Base-by-base conservation (phyloP, 1,284 basidiomycete species). In the Heliocybe sulcata region DNA sequence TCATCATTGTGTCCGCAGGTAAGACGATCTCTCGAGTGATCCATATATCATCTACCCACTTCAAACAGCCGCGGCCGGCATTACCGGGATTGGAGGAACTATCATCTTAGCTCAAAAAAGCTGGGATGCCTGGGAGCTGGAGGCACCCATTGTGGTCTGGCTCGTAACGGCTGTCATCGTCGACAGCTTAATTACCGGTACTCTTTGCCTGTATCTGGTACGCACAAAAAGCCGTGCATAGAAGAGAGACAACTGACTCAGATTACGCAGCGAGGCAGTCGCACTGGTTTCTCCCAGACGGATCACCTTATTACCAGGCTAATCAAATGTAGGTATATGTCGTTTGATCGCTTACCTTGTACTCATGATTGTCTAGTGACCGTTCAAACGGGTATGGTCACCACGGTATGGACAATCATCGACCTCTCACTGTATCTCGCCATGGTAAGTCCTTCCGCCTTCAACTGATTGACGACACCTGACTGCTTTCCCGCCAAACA, bases 311-410 rank as follows among this genome's bases (percentile, higher is more conserved):
- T 49, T 16, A 26, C 47, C 22, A 49, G 22, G 22, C 6, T 49
- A 8, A 49, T 49, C 27, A 25, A n/a, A 49, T 26, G 47, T 49
- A n/a, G 4, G 47, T 49, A 6, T 45, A 45, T 45, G 6, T 20
- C 16, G 6, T 25, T 16, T 45, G 6, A 10, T 45, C 16, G 23
- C 27, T 8, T 4, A 49, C 25, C 27, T 25, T 25, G 8, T 8
- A 25, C 42, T n/a, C 25, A 22, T 25, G 11, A 8, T 25, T 35
- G 22, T 22, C 2, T 58, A 69, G 74, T 72, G 45, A 69, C 74
- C 2, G 64, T 77, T 9, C 71, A 73, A 54, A 73, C 71, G 2
- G 71, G 72, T 8, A 51, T 70, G 20, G 33, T 73, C 25, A 74
- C 72, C 0, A 58, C 69, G 1, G 11, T 69, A 9, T 66, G 63